Conservation (phyloP, 345 rosid genomes). For the Syzygium grande region DNA sequence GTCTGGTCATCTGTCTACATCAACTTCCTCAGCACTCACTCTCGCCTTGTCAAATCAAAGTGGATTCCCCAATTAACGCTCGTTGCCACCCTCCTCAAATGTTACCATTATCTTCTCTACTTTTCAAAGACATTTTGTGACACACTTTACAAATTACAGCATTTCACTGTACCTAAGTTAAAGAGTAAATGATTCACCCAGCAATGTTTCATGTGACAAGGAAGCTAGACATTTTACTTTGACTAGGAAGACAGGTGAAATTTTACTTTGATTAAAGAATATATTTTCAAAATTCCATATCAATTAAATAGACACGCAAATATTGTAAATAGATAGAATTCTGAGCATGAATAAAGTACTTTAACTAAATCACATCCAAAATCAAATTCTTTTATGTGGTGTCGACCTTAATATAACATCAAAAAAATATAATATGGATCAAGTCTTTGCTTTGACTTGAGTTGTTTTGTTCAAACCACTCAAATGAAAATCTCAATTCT, state of each 20-base stretch:
- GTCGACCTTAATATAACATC: too few species aligned
- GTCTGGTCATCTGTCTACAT: conserved; percentile 39
- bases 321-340: too few species aligned
- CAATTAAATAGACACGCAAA: background rate
- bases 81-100: background rate
- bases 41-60: conserved; percentile 42
- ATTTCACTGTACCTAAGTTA: background rate
- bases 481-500: background rate
- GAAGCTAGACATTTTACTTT: background rate
- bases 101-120: background rate
- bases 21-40: conserved; percentile 19
- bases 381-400: too few species aligned
- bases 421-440: background rate
- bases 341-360: too few species aligned
- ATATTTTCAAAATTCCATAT: background rate
- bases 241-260: background rate
- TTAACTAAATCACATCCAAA: too few species aligned
- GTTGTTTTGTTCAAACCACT: background rate
- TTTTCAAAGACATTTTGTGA: background rate
- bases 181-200: background rate
- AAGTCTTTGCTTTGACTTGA: too few species aligned
- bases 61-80: background rate
- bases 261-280: background rate
- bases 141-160: background rate
- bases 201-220: background rate